Evolutionary conservation across 257 asterid genomes (phyloP), one percentile per base, ranked within the genome.

Genomic region (Ehretia macrophylla): DNA sequence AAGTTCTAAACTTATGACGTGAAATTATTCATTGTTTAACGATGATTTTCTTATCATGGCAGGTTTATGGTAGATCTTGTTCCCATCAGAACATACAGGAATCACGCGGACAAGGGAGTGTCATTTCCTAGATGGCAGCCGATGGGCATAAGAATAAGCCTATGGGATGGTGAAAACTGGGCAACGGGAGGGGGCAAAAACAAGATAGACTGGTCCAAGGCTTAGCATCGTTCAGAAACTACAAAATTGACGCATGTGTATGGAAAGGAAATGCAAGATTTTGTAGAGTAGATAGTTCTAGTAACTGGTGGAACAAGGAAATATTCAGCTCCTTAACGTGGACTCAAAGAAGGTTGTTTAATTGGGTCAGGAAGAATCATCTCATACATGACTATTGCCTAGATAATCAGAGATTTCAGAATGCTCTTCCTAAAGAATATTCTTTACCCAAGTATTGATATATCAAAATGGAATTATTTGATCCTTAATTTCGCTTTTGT

Each of bases 41-140:
- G 1, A 50, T 8, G 20, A 19, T 17, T 14, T 22, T 11, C 14
- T 16, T 14, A 42, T 37, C 19, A 16, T 20, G 19, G 68, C 75
- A 91, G 98, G 49, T 88, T 91, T 60, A 80, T 91, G 92, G 98
- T 88, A 64, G 98, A 91, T 32, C 74, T 84, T 90, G 83, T 88
- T 51, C 98, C 98, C 11, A 82, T 91, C n/a, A 59, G 98, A 47
- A 88, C 98, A 23, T 85, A 72, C 61, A 72, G 94, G 76, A 91
- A 91, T 79, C 94, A 91, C 59, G 80, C 68, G 21, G 88, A 84
- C 10, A 70, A 82, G 58, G 94, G 92, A 1, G 92, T 86, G 20
- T 74, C 85, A 17, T 91, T 20, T 57, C 96, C 95, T 5, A 68
- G 66, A 47, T 66, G 60, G 77, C 82, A 84, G 63, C 88, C 93